Base-by-base conservation (phyloP, 2,329 filamentous ascomycete species). In the Aspergillus intermedius region DNA sequence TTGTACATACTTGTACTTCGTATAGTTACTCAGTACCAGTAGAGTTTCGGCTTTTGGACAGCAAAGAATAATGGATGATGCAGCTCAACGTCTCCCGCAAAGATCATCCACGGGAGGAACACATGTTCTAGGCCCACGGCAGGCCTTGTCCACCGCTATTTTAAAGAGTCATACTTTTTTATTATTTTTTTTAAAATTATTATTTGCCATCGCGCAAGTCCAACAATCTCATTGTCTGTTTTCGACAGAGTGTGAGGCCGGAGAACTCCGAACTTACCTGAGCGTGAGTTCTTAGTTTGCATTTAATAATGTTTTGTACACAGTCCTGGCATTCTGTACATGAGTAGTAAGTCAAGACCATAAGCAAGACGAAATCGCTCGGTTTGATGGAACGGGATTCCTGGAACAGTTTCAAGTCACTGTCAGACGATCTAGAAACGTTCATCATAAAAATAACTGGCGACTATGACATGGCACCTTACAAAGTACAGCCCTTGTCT, bases 61-160 rank as follows among this genome's bases (percentile, higher is more conserved):
- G 25, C 25, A 30, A 12, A 30, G 25, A 30, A 30, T 30, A 6
- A 35, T 35, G 34, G n/a, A 40, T 40, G 19, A 40, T 40, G 22
- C 44, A 45, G 30, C 44, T 25, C 19, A 37, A 45, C 32, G 28
- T 45, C 22, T 37, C 17, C 19, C 17, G 30, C 32, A 37, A 28
- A 13, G 41, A 43, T 43, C 41, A 53, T 51, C 45, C 44, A 49
- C 45, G 40, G 46, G 43, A 52, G 42, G 49, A 53, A 51, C 40
- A 47, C 47, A 52, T 52, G 55, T 57, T 57, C 55, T 55, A 57
- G 55, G 45, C 55, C 51, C 45, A 50, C 44, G 44, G 48, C 46
- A 52, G 17, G 32, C 28, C 35, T 42, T 48, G 28, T 23, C 42
- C 48, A 58, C 54, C 49, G 52, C 52, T 45, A 51, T 45, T 56